Conservation (phyloP, 2,329 filamentous ascomycete species). For the Colletotrichum sp. region DNA sequence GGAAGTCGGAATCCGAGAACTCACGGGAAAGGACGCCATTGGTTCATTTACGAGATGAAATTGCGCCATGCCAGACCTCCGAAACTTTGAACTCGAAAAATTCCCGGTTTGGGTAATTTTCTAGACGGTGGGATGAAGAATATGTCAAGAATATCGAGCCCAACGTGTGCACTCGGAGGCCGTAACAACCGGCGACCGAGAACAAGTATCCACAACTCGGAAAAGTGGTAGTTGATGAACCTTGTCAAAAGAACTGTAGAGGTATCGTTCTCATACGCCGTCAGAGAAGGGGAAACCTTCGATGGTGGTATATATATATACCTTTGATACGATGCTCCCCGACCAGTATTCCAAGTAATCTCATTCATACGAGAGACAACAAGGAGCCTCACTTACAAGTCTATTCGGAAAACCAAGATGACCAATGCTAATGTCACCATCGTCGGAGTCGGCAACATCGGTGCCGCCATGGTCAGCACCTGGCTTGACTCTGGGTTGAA, state of each 20-base stretch:
- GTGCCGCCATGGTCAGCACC: neutral
- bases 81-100: neutral
- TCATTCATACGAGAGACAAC: neutral
- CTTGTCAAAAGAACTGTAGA: neutral
- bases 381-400: neutral
- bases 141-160: neutral
- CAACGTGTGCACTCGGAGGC: neutral
- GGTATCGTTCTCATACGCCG: neutral
- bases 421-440: neutral
- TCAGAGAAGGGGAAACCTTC: neutral
- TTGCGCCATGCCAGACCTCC: neutral
- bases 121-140: neutral
- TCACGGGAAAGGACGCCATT: neutral
- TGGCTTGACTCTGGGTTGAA: neutral
- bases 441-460: slow-evolving; percentile 11
- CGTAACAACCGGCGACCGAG: neutral
- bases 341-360: neutral
- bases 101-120: neutral
- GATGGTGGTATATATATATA: neutral
- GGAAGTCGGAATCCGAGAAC: neutral
- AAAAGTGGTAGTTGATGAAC: neutral
- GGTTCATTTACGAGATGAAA: neutral
- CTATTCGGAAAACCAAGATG: neutral
- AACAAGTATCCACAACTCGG: neutral
- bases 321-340: neutral